Evolutionary conservation across 2,329 filamentous ascomycete genomes (phyloP).

Genomic region (Phaeosphaeria sp.): DNA sequence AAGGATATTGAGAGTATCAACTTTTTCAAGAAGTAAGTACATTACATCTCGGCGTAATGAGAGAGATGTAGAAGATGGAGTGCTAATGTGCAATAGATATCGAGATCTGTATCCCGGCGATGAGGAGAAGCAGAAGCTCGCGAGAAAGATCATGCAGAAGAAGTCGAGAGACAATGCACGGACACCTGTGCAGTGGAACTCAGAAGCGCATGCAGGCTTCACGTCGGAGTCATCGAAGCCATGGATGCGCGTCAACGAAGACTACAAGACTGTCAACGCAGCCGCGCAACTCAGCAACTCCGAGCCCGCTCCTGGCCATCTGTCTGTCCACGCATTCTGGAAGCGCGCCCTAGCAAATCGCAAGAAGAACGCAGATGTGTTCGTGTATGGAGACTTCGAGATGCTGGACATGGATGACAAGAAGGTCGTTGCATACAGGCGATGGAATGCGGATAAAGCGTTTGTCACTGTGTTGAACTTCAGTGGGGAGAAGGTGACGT

Average conservation of each 20-base stretch:
- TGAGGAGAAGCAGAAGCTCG: slow-evolving; percentile 33
- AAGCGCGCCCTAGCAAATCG: slow-evolving; percentile 61
- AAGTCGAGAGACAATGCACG: slow-evolving; percentile 72
- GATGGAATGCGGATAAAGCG: slow-evolving; percentile 35
- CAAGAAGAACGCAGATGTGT: slow-evolving; percentile 64
- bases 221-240: slow-evolving; percentile 58
- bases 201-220: slow-evolving; percentile 66
- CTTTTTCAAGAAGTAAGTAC: slow-evolving; percentile 54
- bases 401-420: slow-evolving; percentile 57
- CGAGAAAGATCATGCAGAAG: slow-evolving; percentile 56
- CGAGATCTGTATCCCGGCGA: slow-evolving; percentile 38
- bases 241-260: slow-evolving; percentile 68
- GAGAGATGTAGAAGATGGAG: not conserved
- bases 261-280: slow-evolving; percentile 64
- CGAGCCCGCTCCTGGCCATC: slow-evolving; percentile 33
- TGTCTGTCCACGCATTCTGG: slow-evolving; percentile 68
- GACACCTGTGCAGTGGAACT: slow-evolving; percentile 72
- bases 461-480: slow-evolving; percentile 46
- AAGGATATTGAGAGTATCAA: slow-evolving; percentile 64
- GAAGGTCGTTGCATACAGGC: slow-evolving; percentile 39
- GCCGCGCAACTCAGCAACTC: slow-evolving; percentile 55
- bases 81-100: slow-evolving; percentile 22
- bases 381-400: slow-evolving; percentile 68
- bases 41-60: too few species aligned
- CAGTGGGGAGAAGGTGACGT: slow-evolving; percentile 34